Conservation (phyloP, 805 yeast genomes). For the Ogataea parapolymorpha region DNA sequence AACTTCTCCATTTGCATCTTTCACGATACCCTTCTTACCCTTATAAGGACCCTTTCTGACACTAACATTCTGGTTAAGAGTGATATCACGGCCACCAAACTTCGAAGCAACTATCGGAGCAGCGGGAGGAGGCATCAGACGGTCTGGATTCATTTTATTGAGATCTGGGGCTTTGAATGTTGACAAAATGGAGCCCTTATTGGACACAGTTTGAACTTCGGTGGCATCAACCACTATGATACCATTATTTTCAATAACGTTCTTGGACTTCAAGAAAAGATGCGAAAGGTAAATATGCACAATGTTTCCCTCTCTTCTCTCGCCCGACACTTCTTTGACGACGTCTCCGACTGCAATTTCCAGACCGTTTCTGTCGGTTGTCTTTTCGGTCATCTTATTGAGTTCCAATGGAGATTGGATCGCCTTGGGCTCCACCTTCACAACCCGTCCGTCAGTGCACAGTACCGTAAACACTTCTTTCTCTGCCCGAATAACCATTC, state of each 20-base stretch:
- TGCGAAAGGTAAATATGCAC: constrained; percentile 79
- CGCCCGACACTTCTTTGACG: constrained; percentile 81
- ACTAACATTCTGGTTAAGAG: constrained; percentile 79
- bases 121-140: constrained; percentile 56
- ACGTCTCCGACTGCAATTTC: constrained; percentile 89
- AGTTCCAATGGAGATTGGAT: constrained; percentile 72
- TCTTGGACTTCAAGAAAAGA: constrained; percentile 77
- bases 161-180: constrained; percentile 58
- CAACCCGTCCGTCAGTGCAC: constrained; percentile 74
- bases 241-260: constrained; percentile 81
- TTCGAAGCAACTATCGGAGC: constrained; percentile 48
- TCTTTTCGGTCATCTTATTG: constrained; percentile 66
- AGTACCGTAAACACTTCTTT: constrained; percentile 79
- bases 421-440: constrained; percentile 73
- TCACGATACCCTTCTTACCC: constrained; percentile 90
- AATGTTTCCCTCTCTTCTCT: constrained; percentile 83
- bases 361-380: constrained; percentile 82
- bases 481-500: constrained; percentile 86
- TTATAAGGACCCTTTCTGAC: constrained; percentile 91
- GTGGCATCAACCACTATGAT: constrained; percentile 77
- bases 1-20: constrained; percentile 86
- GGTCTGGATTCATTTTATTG: constrained; percentile 83
- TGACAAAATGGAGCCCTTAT: constrained; percentile 69
- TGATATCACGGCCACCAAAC: constrained; percentile 73
- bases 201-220: constrained; percentile 78